phyloP scores from a whole-genome alignment of 2,329 filamentous ascomycete genomes.

The Neonectria punicea region DNA sequence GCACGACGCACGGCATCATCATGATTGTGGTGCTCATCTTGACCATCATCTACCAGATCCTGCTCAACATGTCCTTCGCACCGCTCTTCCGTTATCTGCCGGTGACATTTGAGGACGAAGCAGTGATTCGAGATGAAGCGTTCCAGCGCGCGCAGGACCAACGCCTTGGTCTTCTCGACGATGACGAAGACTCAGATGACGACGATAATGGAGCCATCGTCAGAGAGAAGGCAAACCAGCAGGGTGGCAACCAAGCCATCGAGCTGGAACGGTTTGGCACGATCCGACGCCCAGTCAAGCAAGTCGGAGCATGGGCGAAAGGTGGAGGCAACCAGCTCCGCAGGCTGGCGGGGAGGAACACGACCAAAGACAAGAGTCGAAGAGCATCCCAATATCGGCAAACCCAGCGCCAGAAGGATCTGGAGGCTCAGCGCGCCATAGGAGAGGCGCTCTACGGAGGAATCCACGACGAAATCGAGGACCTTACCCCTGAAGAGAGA shows the following conservation, averaged over 20 bases:
- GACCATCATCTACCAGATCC: slow-evolving; percentile 80
- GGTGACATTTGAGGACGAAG: slow-evolving; percentile 95
- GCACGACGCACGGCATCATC: slow-evolving; percentile 80
- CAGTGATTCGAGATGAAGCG: slow-evolving; percentile 87
- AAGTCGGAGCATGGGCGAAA: slow-evolving; percentile 52
- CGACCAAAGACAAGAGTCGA: slow-evolving; percentile 42
- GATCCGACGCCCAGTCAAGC: slow-evolving; percentile 58
- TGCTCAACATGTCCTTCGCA: slow-evolving; percentile 84
- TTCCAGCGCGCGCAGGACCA: slow-evolving; percentile 83
- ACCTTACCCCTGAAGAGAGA: slow-evolving; percentile 88
- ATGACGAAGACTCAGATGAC: slow-evolving; percentile 60
- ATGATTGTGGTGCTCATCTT: slow-evolving; percentile 82
- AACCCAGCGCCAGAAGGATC: slow-evolving; percentile 65
- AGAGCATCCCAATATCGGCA: slow-evolving; percentile 59
- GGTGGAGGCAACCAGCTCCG: slow-evolving; percentile 61
- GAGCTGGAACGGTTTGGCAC: slow-evolving; percentile 54
- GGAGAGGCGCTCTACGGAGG: slow-evolving; percentile 87
- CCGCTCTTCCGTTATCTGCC: slow-evolving; percentile 90
- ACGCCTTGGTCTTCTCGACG: slow-evolving; percentile 70
- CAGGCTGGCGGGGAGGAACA: slow-evolving; percentile 51
- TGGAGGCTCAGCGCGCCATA: slow-evolving; percentile 78
- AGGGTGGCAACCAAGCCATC: slow-evolving; percentile 51
- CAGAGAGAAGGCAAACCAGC: slow-evolving; percentile 35
- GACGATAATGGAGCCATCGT: slow-evolving; percentile 56
- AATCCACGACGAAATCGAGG: slow-evolving; percentile 92